Base-by-base conservation (phyloP, 2,329 filamentous ascomycete species). In the Paraconiothyrium sp. region DNA sequence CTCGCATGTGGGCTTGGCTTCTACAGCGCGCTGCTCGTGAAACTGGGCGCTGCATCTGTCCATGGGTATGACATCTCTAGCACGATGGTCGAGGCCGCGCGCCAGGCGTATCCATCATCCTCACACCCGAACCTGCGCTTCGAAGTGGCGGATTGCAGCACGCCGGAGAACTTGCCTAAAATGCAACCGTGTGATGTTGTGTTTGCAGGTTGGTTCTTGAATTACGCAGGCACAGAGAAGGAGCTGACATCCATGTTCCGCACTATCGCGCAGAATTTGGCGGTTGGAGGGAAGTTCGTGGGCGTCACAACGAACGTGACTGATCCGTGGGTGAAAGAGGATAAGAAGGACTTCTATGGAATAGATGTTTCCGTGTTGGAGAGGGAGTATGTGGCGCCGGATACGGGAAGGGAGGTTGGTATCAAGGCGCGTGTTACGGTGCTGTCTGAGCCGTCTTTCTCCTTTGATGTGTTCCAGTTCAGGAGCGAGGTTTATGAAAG, bases 151-250 rank as follows among this genome's bases (percentile, higher is more conserved):
- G 72, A 76, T 51, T 74, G 73, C 59, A 71, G 68, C 34, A 60
- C 70, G 2, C 65, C 65, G 6, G 22, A 34, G 9, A 44, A 51
- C 9, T 50, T 61, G 3, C 50, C 63, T 6, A 3, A 16, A 16
- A 13, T 41, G 0, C 46, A 57, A 1, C 54, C 46, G 4, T 74
- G 67, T 58, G 72, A 74, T 58, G 39, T 74, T 35, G 67, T 74
- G 47, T 74, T 76, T 56, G 72, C 72, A 24, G 72, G 69, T 48
- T 76, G 71, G 70, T 73, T 76, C 32, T 65, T 74, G 48, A 76
- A 76, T 62, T 74, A 76, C 50, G 73, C 73, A 2, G 70, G 68
- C 54, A 70, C 66, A 0, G 65, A 68, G 50, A 16, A 13, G 2
- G 69, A 72, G 39, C 57, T 76, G 1, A 61, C 56, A 0, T 59